Base-by-base conservation (phyloP, 2,329 filamentous ascomycete species). In the Colletotrichum sp. region DNA sequence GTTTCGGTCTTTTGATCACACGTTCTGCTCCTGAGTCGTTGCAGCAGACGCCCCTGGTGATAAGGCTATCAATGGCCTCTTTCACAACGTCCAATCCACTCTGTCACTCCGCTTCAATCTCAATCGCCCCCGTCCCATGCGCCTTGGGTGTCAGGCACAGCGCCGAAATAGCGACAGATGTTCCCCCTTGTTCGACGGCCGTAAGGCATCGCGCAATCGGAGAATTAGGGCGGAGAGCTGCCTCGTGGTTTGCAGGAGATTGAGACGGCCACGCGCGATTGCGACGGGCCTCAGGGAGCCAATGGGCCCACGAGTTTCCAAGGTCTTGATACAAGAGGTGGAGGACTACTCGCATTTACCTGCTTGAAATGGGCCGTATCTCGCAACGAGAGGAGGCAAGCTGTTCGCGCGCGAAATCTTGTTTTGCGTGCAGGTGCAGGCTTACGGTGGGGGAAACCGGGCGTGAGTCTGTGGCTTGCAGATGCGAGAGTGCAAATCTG, bases 401-500 rank as follows among this genome's bases (percentile, higher is more conserved):
- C 70, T 57, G 69, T 24, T 72, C 73, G 63, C 69, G 69, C 57
- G 69, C 57, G 63, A 76, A 76, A 76, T 76, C 74, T 74, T 76
- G 74, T 74, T 76, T 76, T 74, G 65, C 66, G 43, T 76, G 43
- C 43, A 52, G 43, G n/a, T 52, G 74, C 74, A 74, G 70, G 70
- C 71, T 73, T 67, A 68, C 69, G 38, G 71, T 52, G 65, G 74
- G 65, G 60, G 70, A 57, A 71, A 24, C 73, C 63, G 26, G 70
- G 64, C 38, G 57, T 76, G 74, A 71, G 65, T 52, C 43, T 52
- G 48, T 76, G 74, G 74, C 74, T 76, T 74, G 74, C 74, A 76
- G 74, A 76, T 71, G 74, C 74, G 74, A 76, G 71, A 71, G 74
- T 76, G 71, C 64, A 67, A 64, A 72, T 72, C 63, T 75, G 32